A percentile compares a stretch with the other conserved stretches of the same genome.
Conservation (phyloP, 2,329 filamentous ascomycete genomes). For the Colletotrichum lentis region DNA sequence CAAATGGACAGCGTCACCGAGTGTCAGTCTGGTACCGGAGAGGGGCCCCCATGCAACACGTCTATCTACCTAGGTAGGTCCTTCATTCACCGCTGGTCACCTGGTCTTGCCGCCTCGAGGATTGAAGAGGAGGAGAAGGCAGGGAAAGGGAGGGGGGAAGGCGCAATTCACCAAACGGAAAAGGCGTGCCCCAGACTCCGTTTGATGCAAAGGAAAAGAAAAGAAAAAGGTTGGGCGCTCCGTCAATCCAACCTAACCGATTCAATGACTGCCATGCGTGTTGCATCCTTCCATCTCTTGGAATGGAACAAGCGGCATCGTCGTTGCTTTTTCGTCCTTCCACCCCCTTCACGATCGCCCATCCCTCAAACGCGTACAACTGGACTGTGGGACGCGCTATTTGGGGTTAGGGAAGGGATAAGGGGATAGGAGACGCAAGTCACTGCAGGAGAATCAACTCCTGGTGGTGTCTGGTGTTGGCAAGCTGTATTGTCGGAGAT, state of each 20-base stretch:
- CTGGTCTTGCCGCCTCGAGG: neutral
- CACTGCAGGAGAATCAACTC: constrained; percentile 15
- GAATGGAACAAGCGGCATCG: constrained; percentile 18
- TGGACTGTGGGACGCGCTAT: constrained; percentile 18
- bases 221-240: neutral
- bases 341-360: neutral
- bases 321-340: constrained; percentile 32
- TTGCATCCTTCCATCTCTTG: constrained; percentile 20
- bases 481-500: neutral
- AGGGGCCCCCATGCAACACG: neutral
- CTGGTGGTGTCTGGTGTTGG: neutral
- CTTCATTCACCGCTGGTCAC: neutral
- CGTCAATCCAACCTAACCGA: neutral
- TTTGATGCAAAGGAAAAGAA: constrained; percentile 2
- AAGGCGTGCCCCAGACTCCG: neutral
- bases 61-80: neutral
- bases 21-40: constrained; percentile 17
- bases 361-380: constrained; percentile 4
- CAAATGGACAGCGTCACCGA: constrained; percentile 32
- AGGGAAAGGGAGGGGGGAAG: neutral
- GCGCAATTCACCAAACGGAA: neutral
- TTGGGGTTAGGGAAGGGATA: constrained; percentile 17
- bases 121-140: too few species aligned
- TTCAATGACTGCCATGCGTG: neutral
- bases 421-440: constrained; percentile 4